A percentile compares a stretch with the other conserved stretches of the same genome.
phyloP scores from a whole-genome alignment of 495 filamentous ascomycete species.

The Rhypophila decipiens region DNA sequence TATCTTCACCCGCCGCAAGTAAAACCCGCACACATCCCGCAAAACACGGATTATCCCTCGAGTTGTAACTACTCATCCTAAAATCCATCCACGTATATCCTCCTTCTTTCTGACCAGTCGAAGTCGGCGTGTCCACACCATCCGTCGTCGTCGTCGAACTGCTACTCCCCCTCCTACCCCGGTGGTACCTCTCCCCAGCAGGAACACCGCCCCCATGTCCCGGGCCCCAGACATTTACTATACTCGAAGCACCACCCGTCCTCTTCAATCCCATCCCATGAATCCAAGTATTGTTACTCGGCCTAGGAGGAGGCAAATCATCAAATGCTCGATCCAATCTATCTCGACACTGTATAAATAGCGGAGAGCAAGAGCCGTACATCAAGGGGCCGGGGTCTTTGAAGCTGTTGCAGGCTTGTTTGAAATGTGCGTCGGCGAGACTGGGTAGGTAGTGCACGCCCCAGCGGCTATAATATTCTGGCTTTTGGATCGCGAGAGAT shows the following conservation, averaged over 20 bases:
- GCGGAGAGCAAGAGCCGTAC: constrained; percentile 29
- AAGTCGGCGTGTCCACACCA: no score
- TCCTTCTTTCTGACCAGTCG: no score
- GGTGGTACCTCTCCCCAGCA: no score
- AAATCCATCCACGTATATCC: no score
- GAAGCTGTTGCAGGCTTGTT: constrained; percentile 42
- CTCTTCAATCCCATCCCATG: not conserved
- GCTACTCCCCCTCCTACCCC: no score
- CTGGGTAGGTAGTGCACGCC: constrained; percentile 40
- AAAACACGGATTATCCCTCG: constrained; percentile 27
- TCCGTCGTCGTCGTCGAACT: no score
- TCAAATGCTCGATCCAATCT: constrained; percentile 33
- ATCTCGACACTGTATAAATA: constrained; percentile 34
- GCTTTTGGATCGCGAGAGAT: constrained; percentile 21
- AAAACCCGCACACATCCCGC: constrained; percentile 24
- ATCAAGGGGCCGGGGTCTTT: constrained; percentile 39
- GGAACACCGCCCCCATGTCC: no score
- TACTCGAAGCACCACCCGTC: no score
- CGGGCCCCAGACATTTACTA: no score
- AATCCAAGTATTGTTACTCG: constrained; percentile 1
- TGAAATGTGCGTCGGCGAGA: constrained; percentile 33
- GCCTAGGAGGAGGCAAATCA: constrained; percentile 30
- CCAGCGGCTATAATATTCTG: constrained; percentile 29
- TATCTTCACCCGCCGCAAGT: constrained; percentile 14
- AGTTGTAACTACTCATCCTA: constrained; percentile 31